Evolutionary conservation across 2,329 filamentous ascomycete species (phyloP).

Genomic region (Penicillium decumbens): DNA sequence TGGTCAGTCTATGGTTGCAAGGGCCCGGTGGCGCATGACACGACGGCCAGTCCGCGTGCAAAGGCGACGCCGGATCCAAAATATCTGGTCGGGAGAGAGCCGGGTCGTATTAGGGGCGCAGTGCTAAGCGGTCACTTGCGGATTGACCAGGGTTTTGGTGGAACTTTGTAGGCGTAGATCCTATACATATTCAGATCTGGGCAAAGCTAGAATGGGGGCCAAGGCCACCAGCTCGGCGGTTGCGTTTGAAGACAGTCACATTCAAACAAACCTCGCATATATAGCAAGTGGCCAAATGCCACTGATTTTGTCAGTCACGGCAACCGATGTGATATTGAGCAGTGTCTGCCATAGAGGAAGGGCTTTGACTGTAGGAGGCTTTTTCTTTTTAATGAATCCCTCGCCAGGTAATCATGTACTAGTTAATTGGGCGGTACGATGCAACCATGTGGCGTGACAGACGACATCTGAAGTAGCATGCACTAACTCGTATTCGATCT

Average conservation of each 20-base stretch:
- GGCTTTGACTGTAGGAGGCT: not conserved
- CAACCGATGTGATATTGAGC: not conserved
- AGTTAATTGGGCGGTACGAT: slow-evolving; percentile 8
- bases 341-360: not conserved
- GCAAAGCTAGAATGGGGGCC: not conserved
- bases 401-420: slow-evolving; percentile 5
- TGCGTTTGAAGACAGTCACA: not conserved
- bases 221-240: not conserved
- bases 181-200: slow-evolving; percentile 6
- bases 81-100: not conserved
- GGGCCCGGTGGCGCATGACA: not conserved
- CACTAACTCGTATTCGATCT: slow-evolving; percentile 1
- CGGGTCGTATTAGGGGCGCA: not conserved
- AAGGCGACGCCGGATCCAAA: not conserved
- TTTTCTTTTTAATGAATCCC: not conserved
- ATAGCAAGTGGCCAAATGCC: not conserved
- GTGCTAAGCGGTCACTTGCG: not conserved
- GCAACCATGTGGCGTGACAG: slow-evolving; percentile 23
- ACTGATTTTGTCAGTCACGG: not conserved
- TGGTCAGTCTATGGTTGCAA: not conserved
- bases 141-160: not conserved
- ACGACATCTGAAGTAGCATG: slow-evolving; percentile 18
- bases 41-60: not conserved
- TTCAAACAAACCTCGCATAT: not conserved
- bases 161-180: slow-evolving; percentile 8